phyloP scores from a whole-genome alignment of 495 filamentous ascomycete genomes.

The Bryoglossum gracile region DNA sequence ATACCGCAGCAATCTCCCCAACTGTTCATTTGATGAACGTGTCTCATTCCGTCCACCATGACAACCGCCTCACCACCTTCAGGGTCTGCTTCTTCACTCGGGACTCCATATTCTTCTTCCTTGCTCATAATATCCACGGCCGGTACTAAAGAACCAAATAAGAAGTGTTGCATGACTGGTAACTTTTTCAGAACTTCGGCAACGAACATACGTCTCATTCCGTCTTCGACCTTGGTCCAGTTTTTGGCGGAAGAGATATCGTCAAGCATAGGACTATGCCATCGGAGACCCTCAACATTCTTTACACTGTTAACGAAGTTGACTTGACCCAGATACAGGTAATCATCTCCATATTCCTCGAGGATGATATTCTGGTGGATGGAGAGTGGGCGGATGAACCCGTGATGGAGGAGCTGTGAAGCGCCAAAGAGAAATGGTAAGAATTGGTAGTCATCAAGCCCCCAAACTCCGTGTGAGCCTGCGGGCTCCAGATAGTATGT shows the following conservation, averaged over 20 bases:
- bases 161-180: slow-evolving; percentile 97
- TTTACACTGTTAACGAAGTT: slow-evolving; percentile 93
- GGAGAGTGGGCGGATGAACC: slow-evolving; percentile 74
- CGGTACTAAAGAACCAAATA: slow-evolving; percentile 79
- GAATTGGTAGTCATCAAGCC: slow-evolving; percentile 96
- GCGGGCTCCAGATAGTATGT: slow-evolving; percentile 95
- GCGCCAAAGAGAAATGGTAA: slow-evolving; percentile 92
- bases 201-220: slow-evolving; percentile 95
- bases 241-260: slow-evolving; percentile 89
- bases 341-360: slow-evolving; percentile 77
- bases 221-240: slow-evolving; percentile 88
- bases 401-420: slow-evolving; percentile 79
- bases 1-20: slow-evolving; percentile 99
- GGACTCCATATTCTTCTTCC: slow-evolving; percentile 38
- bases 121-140: slow-evolving; percentile 75
- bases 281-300: slow-evolving; percentile 88
- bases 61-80: slow-evolving; percentile 51
- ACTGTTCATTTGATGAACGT: slow-evolving; percentile 57
- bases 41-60: slow-evolving; percentile 55
- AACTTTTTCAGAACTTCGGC: slow-evolving; percentile 88
- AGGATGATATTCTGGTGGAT: slow-evolving; percentile 82
- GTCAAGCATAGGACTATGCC: slow-evolving; percentile 98
- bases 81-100: slow-evolving; percentile 39
- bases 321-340: slow-evolving; percentile 86
- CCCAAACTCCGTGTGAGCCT: slow-evolving; percentile 94